Evolutionary conservation across 164 flowering plant species (phyloP).

Genomic region (Vitis cinerea): DNA sequence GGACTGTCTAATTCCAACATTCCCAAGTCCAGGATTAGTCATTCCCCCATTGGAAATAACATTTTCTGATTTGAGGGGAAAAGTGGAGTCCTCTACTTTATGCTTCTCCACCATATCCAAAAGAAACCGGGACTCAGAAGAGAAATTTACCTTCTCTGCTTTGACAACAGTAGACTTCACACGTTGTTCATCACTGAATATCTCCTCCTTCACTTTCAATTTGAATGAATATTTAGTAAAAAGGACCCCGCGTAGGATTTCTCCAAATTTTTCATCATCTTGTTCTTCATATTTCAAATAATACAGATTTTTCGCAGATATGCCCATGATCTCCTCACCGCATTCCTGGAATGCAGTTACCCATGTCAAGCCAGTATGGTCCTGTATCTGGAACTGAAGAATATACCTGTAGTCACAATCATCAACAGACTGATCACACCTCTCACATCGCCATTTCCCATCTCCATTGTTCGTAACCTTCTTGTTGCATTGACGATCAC

Average conservation of each 20-base stretch:
- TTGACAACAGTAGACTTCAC: constrained; percentile 76
- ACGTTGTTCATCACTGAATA: constrained; percentile 83
- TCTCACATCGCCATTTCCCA: constrained; percentile 92
- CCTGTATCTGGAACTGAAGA: constrained; percentile 87
- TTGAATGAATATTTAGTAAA: constrained; percentile 64
- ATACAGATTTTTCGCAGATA: constrained; percentile 76
- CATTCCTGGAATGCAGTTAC: constrained; percentile 96
- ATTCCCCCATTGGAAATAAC: constrained; percentile 23
- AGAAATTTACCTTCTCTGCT: constrained; percentile 70
- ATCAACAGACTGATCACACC: constrained; percentile 69
- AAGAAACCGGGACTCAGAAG: constrained; percentile 59
- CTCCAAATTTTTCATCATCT: constrained; percentile 68
- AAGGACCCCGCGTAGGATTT: constrained; percentile 52
- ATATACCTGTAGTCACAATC: constrained; percentile 91
- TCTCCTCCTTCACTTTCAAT: constrained; percentile 93
- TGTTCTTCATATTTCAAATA: constrained; percentile 64
- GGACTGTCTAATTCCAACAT: constrained; percentile 26
- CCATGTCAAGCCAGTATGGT: constrained; percentile 87
- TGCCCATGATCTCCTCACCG: constrained; percentile 86
- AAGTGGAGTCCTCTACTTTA: constrained; percentile 30
- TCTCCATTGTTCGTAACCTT: constrained; percentile 92
- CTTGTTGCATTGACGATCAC: constrained; percentile 87
- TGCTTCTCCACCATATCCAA: constrained; percentile 54
- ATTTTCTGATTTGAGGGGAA: constrained; percentile 24
- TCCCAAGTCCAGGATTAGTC: constrained; percentile 25